A percentile compares a stretch with the other conserved stretches of the same genome.
Conservation (phyloP, 768 basidiomycete genomes). For the Boletus insuetus region DNA sequence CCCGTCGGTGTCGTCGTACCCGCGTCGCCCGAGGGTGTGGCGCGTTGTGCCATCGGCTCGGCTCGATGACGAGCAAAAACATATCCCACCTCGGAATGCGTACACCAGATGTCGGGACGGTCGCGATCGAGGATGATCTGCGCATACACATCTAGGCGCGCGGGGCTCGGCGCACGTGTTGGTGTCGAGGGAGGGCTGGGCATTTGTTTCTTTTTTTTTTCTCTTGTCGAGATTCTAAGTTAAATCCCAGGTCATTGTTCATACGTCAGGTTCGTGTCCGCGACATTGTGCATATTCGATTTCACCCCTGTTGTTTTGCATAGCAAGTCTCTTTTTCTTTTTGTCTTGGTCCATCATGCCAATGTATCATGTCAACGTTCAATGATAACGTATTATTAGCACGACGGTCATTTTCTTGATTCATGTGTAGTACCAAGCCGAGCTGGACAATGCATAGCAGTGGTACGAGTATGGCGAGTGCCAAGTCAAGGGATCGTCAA, state of each 20-base stretch:
- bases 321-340: slow-evolving; percentile 12
- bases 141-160: background rate
- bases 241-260: background rate
- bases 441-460: background rate
- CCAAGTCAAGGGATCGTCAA: background rate
- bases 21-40: background rate
- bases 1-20: slow-evolving; percentile 8
- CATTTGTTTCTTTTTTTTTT: background rate
- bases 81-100: background rate
- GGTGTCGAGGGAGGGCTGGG: background rate
- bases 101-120: background rate
- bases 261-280: background rate
- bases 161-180: background rate
- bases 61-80: slow-evolving; percentile 16
- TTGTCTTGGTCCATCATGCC: slow-evolving; percentile 17
- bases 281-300: slow-evolving; percentile 6
- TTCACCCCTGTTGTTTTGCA: slow-evolving; percentile 26
- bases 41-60: slow-evolving; percentile 2
- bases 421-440: slow-evolving; percentile 14
- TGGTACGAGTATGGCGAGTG: background rate
- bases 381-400: slow-evolving; percentile 18
- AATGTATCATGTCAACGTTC: slow-evolving; percentile 22
- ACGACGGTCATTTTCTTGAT: slow-evolving; percentile 8
- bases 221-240: slow-evolving; percentile 1
- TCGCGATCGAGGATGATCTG: background rate